These are phyloP conservation scores for Pisolithus marmoratus DNA, from an alignment of 768 basidiomycete genomes.

Conservation along the genomic window DNA sequence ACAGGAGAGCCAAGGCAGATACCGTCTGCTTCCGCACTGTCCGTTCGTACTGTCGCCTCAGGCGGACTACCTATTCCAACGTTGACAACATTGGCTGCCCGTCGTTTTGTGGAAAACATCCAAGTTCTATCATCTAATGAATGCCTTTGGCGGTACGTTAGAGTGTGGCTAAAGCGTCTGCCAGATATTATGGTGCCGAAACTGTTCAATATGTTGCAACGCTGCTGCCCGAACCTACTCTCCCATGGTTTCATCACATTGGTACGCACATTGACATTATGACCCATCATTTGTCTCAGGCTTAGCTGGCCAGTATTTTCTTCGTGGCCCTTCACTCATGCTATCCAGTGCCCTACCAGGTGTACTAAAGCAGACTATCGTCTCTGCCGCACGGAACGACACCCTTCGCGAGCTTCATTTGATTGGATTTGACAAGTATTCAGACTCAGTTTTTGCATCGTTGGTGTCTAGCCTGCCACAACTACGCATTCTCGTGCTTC, in stretches of 20 bases:
- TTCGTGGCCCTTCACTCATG: conserved; percentile 46
- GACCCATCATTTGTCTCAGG: background rate
- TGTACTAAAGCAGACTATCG: conserved; percentile 45
- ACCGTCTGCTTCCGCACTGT: conserved; percentile 49
- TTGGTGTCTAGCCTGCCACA: conserved; percentile 39
- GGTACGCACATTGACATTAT: conserved; percentile 28
- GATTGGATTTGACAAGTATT: conserved; percentile 44
- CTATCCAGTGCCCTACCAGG: conserved; percentile 48
- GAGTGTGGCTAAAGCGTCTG: conserved; percentile 37
- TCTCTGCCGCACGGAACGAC: conserved; percentile 29
- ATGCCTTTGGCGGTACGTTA: conserved; percentile 35
- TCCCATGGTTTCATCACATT: conserved; percentile 50
- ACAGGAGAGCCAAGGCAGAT: conserved; percentile 30
- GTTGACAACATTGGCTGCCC: conserved; percentile 45
- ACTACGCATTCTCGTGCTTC: conserved; percentile 45
- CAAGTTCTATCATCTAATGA: conserved; percentile 34
- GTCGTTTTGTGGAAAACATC: conserved; percentile 45
- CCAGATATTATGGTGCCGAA: conserved; percentile 48
- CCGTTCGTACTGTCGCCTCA: conserved; percentile 35
- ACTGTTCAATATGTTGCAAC: conserved; percentile 46
- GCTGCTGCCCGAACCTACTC: conserved; percentile 46
- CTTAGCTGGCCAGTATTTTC: conserved; percentile 42
- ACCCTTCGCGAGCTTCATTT: conserved; percentile 45
- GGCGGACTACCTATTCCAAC: conserved; percentile 34
- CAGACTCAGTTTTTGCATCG: conserved; percentile 47